A percentile compares a stretch with the other conserved stretches of the same genome.
phyloP scores from a whole-genome alignment of 2,329 filamentous ascomycete species.

The Penicillium fuscoglaucum region DNA sequence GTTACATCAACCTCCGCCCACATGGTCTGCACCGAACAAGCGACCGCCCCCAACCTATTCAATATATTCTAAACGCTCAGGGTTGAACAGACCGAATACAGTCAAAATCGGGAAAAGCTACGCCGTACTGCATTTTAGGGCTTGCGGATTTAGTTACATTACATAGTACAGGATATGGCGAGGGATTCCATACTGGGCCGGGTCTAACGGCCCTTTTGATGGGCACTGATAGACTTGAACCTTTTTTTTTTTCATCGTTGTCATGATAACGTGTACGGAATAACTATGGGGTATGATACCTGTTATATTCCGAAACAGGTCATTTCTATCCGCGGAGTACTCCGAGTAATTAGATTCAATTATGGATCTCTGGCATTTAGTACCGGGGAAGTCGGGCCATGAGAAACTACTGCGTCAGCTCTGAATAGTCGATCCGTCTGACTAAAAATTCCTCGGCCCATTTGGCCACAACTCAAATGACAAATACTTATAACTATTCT shows the following conservation, averaged over 20 bases:
- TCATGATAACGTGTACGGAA: not conserved
- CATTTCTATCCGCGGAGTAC: not conserved
- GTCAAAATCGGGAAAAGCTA: not conserved
- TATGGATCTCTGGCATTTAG: not conserved
- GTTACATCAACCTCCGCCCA: not conserved
- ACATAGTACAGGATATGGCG: not conserved
- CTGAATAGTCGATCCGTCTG: not conserved
- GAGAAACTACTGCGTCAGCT: not conserved
- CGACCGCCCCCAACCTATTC: not conserved
- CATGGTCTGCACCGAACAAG: not conserved
- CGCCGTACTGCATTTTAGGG: not conserved
- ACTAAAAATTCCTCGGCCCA: not conserved
- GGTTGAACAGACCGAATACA: too few relatives aligned
- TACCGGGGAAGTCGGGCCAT: conserved; percentile 8
- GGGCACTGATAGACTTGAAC: not conserved
- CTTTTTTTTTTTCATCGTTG: not conserved
- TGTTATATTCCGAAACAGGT: not conserved
- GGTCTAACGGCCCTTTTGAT: conserved; percentile 2
- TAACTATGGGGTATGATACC: not conserved
- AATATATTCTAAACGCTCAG: not conserved
- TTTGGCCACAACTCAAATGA: too few relatives aligned
- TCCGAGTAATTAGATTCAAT: not conserved
- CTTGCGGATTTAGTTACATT: not conserved
- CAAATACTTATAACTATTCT: too few relatives aligned
- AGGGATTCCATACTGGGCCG: not conserved